A percentile compares a stretch with the other conserved stretches of the same genome.
phyloP scores from a whole-genome alignment of 805 yeast genomes.

The Ogataea saltuana region DNA sequence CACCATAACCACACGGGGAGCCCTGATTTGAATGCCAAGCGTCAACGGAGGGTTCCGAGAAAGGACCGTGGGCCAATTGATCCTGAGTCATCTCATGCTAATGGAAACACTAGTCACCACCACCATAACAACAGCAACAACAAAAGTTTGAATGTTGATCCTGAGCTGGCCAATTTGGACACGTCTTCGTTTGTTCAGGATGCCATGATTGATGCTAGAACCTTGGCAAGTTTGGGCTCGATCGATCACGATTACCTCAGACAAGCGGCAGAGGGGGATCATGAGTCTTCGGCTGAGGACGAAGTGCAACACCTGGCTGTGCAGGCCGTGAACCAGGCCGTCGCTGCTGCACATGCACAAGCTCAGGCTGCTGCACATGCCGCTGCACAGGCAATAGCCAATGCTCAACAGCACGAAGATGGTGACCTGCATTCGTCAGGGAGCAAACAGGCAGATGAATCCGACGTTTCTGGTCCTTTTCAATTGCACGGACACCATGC shows the following conservation, averaged over 20 bases:
- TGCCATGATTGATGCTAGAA: conserved; percentile 68
- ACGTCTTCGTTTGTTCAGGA: conserved; percentile 57
- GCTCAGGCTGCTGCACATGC: conserved; percentile 29
- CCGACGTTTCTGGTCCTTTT: not conserved
- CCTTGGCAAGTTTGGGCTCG: conserved; percentile 49
- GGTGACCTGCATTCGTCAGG: not conserved
- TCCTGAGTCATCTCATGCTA: too few species aligned
- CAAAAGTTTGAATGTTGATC: conserved; percentile 49
- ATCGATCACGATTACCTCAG: conserved; percentile 35
- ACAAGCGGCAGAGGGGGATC: conserved; percentile 27
- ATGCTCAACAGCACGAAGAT: conserved; percentile 26
- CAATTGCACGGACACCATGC: not conserved
- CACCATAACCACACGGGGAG: conserved; percentile 3
- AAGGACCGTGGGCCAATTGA: conserved; percentile 16
- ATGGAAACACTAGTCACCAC: too few species aligned
- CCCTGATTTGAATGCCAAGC: conserved; percentile 8
- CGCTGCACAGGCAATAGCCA: conserved; percentile 16
- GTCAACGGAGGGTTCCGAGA: conserved; percentile 11
- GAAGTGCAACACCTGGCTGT: conserved; percentile 36
- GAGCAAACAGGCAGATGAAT: not conserved
- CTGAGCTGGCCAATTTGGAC: conserved; percentile 55
- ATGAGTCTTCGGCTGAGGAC: conserved; percentile 24
- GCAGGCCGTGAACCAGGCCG: conserved; percentile 33
- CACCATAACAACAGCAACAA: too few species aligned
- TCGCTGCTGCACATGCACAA: conserved; percentile 25